Base-by-base conservation (phyloP, 805 yeast genomes). In the Starmerella potacharoeniae region DNA sequence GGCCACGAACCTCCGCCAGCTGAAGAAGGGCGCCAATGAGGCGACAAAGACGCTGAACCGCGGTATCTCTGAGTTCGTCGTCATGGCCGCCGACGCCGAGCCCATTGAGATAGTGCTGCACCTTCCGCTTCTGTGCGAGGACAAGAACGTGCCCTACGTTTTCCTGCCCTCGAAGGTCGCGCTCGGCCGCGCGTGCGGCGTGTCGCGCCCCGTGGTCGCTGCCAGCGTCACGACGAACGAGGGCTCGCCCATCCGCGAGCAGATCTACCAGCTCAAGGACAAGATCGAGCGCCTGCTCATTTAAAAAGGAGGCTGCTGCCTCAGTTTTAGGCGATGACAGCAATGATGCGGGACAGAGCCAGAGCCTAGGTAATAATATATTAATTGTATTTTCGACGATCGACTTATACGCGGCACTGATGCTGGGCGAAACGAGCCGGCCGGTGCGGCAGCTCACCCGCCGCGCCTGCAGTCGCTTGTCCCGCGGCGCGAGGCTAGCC, bases 121-220 rank as follows among this genome's bases (percentile, higher is more conserved):
- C 73, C 81, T 93, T 73, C 99, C 99, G 51, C 81, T 93, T 68
- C 79, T 93, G 68, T 93, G 99, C 76, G 99, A 93, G 78, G 99
- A 93, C 77, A 93, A 93, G 81, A 93, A 93, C 79, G 98, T 93
- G 64, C 97, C 98, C 62, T 93, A 93, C 79, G 97, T 93, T 62
- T 93, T 93, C 65, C 97, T 93, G 64, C 97, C 99, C 65, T 89
- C 97, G 66, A 91, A 93, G 81, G 83, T 93, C 69, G 98, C 98
- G 61, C 80, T 93, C 68, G 99, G 99, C 74, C 87, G 99, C 79
- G 97, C 98, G 68, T 93, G 98, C 78, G 99, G 99, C 77, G 98
- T 93, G 61, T 88, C 97, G 55, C 86, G 99, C 81, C 97, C 97
- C 64, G 99, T 93, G 58, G 91, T 93, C 72, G 95, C 98, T 70